Conservation (phyloP, 2,329 filamentous ascomycete species). For the Stylonectria norvegica region DNA sequence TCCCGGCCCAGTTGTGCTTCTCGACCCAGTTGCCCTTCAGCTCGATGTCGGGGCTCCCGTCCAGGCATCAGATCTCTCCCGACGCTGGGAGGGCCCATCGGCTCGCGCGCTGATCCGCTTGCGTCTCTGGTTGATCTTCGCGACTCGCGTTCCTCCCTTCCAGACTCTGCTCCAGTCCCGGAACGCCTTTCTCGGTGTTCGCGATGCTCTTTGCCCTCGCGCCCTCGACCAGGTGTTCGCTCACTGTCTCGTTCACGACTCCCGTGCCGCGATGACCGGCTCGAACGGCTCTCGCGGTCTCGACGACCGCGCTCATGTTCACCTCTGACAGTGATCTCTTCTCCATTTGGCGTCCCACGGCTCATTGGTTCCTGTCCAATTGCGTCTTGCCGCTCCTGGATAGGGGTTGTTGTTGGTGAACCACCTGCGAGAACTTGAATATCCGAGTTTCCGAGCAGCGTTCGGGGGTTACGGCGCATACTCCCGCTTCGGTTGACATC, state of each 20-base stretch:
- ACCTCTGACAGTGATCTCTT: conserved; percentile 28
- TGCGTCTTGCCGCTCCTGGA: conserved; percentile 47
- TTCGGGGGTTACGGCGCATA: conserved; percentile 33
- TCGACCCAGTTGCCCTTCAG: conserved; percentile 23
- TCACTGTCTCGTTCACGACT: conserved; percentile 52
- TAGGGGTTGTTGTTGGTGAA: conserved; percentile 48
- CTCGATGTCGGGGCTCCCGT: conserved; percentile 33
- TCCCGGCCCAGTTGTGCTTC: no score
- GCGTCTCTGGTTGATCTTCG: conserved; percentile 29
- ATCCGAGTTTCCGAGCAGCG: conserved; percentile 51
- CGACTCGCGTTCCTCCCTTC: conserved; percentile 34
- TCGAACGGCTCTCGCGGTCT: conserved; percentile 40
- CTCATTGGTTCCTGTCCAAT: conserved; percentile 37
- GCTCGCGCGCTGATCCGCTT: conserved; percentile 24
- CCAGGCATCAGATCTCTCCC: conserved; percentile 31
- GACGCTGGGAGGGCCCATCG: conserved; percentile 30
- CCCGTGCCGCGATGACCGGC: conserved; percentile 43
- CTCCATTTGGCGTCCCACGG: conserved; percentile 32
- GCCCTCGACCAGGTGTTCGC: conserved; percentile 45
- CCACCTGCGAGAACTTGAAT: conserved; percentile 55
- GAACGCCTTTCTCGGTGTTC: conserved; percentile 45
- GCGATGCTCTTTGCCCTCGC: conserved; percentile 43
- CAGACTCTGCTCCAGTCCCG: conserved; percentile 28
- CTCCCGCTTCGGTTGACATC: conserved; percentile 36
- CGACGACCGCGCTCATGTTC: conserved; percentile 44